A percentile compares a stretch with the other conserved stretches of the same genome.
These are phyloP conservation scores for Cinchona pubescens DNA, from an alignment of 257 asterid species.

Conservation along the genomic window DNA sequence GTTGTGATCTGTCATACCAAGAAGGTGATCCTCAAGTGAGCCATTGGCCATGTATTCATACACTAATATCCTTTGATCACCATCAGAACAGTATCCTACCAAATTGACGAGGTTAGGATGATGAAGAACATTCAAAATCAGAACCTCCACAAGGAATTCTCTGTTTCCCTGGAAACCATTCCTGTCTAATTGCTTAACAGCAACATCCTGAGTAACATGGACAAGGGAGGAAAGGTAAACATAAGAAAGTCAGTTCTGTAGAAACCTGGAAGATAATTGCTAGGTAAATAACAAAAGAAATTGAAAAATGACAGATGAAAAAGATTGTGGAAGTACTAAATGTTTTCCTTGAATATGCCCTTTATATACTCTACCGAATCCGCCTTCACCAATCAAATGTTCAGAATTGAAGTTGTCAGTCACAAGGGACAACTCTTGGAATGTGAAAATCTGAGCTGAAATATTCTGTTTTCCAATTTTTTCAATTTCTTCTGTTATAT, in stretches of 20 bases:
- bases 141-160: slow-evolving; percentile 76
- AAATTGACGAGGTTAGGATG: slow-evolving; percentile 67
- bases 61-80: slow-evolving; percentile 64
- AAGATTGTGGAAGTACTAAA: slow-evolving; percentile 25
- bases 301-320: neutral
- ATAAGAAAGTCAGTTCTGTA: neutral
- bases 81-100: slow-evolving; percentile 74
- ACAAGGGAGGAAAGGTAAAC: neutral
- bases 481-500: slow-evolving; percentile 51
- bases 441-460: slow-evolving; percentile 54
- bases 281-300: neutral
- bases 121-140: slow-evolving; percentile 70
- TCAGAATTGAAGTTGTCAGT: slow-evolving; percentile 49
- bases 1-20: slow-evolving; percentile 34
- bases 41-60: slow-evolving; percentile 66
- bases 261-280: neutral
- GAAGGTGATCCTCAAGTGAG: slow-evolving; percentile 67
- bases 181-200: slow-evolving; percentile 74
- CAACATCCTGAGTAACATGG: slow-evolving; percentile 50
- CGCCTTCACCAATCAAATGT: slow-evolving; percentile 67
- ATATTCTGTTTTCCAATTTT: slow-evolving; percentile 53
- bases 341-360: slow-evolving; percentile 41
- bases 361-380: slow-evolving; percentile 79
- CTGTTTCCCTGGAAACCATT: slow-evolving; percentile 75
- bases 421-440: slow-evolving; percentile 38